Base-by-base conservation (phyloP, 257 asterid species). In the Buddleja alternifolia region DNA sequence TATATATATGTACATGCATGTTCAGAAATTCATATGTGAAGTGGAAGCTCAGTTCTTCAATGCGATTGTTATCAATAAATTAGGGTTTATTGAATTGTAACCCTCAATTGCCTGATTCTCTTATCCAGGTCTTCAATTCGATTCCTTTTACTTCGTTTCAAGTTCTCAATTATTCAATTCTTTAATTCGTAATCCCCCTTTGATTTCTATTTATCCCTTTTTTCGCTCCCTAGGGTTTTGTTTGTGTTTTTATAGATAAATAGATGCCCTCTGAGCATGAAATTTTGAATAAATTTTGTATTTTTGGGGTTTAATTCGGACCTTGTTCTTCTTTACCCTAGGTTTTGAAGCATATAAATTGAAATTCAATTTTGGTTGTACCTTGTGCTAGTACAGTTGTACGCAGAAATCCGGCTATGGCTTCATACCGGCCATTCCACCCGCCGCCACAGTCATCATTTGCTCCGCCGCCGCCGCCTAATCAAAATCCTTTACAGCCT, bases 351-450 rank as follows among this genome's bases (percentile, higher is more conserved):
- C 24, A 6, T 48, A 16, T 1, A 51, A 51, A 20, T 51, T 8
- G 57, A 51, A 51, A 51, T 51, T 51, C 19, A 19, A 6, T 8
- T 51, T 5, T 29, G 2, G 34, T 29, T 29, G 34, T 29, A 29
- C 34, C 34, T 29, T 29, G 34, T 29, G 34, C 34, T 53, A 34
- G 44, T 44, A 48, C 48, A 66, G 64, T 70, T 73, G 71, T 58
- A 15, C 39, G 17, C 57, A 14, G 25, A 37, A 73, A 42, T 46
- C 58, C 62, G 32, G 42, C 67, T 42, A 92, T 94, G 99, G 96
- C 96, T 74, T 89, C 97, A 14, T 88, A 90, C 78, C 76, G 97
- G 80, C 97, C 97, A 46, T 88, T 89, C 67, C 96, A 84, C 60
- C 96, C 96, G 34, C 90, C 92, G 41, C 71, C 80, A 16, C 88